These are phyloP conservation scores for Amniculicola lignicola DNA, from an alignment of 495 filamentous ascomycete species.

Conservation along the genomic window DNA sequence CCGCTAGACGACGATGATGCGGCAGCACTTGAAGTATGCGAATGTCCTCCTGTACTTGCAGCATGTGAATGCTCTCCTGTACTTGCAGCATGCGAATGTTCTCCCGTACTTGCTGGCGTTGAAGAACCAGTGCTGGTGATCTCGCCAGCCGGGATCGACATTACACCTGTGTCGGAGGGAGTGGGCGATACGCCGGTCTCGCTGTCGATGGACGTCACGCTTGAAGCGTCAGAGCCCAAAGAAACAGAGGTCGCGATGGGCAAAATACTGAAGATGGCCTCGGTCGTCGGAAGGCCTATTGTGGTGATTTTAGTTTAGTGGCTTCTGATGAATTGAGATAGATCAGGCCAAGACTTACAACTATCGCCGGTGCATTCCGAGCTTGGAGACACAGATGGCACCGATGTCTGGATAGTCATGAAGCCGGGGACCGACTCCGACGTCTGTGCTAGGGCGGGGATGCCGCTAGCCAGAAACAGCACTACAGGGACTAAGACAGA, in stretches of 20 bases:
- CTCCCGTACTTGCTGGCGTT: neutral
- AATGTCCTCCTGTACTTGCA: neutral
- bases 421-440: neutral
- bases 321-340: neutral
- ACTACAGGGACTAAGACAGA: slow-evolving; percentile 1
- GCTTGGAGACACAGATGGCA: neutral
- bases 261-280: neutral
- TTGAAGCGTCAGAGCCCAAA: neutral
- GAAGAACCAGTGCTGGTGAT: neutral
- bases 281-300: neutral
- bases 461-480: slow-evolving; percentile 19
- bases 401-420: slow-evolving; percentile 22
- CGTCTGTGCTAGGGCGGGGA: neutral
- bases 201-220: no score
- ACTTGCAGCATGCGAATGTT: no score
- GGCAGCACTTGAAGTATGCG: neutral
- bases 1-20: neutral
- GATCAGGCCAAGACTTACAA: neutral
- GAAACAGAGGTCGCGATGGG: neutral
- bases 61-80: no score
- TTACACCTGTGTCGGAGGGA: neutral
- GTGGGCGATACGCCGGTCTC: slow-evolving; percentile 3
- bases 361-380: neutral
- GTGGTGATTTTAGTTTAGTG: neutral
- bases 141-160: slow-evolving; percentile 12